Evolutionary conservation across 306 rosid species (phyloP).

Genomic region (Acacia melanoxylon): DNA sequence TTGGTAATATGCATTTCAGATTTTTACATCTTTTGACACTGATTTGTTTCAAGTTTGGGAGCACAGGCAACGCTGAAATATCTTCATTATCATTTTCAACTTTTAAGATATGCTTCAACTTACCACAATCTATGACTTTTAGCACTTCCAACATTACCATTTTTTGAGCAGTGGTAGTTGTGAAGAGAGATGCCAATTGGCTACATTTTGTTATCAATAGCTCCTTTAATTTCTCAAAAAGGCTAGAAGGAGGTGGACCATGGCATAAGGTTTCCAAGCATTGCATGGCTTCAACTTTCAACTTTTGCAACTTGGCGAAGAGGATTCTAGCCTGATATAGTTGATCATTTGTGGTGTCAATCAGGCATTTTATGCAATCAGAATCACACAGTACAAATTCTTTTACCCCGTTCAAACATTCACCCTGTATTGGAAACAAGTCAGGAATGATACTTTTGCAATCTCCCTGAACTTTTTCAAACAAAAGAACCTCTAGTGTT

Average conservation of each 20-base stretch:
- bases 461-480: background rate
- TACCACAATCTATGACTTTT: background rate
- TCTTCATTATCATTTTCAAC: background rate
- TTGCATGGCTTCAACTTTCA: background rate
- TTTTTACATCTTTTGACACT: background rate
- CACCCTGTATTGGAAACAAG: background rate
- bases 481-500: background rate
- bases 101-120: background rate
- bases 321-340: background rate
- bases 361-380: background rate
- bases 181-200: background rate
- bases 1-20: background rate
- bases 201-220: background rate
- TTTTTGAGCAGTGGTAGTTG: background rate
- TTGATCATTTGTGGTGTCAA: background rate
- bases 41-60: background rate
- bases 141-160: background rate
- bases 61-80: background rate
- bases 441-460: background rate
- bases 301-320: background rate
- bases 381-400: background rate
- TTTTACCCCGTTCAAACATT: background rate
- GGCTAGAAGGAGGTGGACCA: background rate
- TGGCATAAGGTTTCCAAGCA: background rate
- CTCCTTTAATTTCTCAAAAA: conserved; percentile 7